Evolutionary conservation across 1,284 basidiomycete species (phyloP).

Genomic region (Cutaneotrichosporon mucoides): DNA sequence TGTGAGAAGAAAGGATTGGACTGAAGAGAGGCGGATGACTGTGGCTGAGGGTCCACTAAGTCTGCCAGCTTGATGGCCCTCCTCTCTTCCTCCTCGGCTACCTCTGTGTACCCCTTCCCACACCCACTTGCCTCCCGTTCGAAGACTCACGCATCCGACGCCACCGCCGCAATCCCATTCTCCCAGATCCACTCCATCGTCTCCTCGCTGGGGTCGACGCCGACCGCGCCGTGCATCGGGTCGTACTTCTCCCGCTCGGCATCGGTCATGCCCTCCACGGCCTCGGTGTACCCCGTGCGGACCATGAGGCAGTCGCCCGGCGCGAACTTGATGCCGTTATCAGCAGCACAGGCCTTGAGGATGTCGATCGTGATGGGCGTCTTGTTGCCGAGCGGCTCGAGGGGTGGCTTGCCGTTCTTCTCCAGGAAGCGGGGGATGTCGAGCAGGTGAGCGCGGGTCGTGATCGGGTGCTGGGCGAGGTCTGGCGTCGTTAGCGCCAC

Average conservation of each 20-base stretch:
- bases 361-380: conserved; percentile 29
- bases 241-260: not conserved
- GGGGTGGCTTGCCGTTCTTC: conserved; percentile 36
- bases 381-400: conserved; percentile 33
- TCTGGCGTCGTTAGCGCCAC: conserved; percentile 4
- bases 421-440: conserved; percentile 31
- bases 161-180: conserved; percentile 50
- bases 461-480: conserved; percentile 16
- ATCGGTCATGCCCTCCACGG: conserved; percentile 23
- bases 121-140: too few species aligned
- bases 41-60: too few species aligned
- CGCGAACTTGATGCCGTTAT: conserved; percentile 33
- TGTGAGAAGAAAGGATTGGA: too few species aligned
- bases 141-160: conserved; percentile 35
- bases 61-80: too few species aligned
- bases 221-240: conserved; percentile 13
- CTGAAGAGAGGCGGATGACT: too few species aligned
- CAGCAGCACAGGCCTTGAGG: conserved; percentile 23
- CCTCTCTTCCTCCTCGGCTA: too few species aligned
- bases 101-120: too few species aligned
- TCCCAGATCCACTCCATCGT: conserved; percentile 50
- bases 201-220: conserved; percentile 37
- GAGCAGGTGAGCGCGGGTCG: conserved; percentile 18
- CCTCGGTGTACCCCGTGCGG: conserved; percentile 47
- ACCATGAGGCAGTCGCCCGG: conserved; percentile 46